Evolutionary conservation across 495 filamentous ascomycete genomes (phyloP), one percentile per base, ranked within the genome.

Genomic region (Pyrenula massariospora): DNA sequence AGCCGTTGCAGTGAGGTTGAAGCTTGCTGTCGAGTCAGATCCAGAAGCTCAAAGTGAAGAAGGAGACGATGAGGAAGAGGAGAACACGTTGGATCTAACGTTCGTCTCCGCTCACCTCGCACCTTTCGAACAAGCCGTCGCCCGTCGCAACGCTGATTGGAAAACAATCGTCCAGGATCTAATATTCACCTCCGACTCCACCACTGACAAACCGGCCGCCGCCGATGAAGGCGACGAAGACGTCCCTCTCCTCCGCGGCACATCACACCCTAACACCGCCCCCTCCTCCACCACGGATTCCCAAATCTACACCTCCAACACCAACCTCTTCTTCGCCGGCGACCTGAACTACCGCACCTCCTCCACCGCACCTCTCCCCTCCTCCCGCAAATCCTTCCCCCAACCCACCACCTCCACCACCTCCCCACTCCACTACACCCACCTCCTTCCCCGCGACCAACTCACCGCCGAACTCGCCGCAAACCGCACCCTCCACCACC

Each of bases 311-410:
- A 78, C 79, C 24, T 83, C 88, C 1, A 77, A 77, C 8, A 79
- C 83, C n/a, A 83, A 92, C 63, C 70, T 95, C 22, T 93, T 96
- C 67, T 63, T 98, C 25, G 83, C 85, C 0, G 93, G 93, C 52
- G 93, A 98, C 68, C 78, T 98, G 54, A 98, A 98, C 73, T 98
- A 98, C 71, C 87, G 93, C 60, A 91, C 91, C 11, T 77, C 79
- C 8, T 70, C 78, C 63, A 73, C 69, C 0, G 65, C 76, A 0
- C 93, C 93, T 0, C 59, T 65, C 0, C 68, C 75, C 1, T 62
- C 66, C 0, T 80, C 84, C 56, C 61, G 73, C 23, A 57, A 72
- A 3, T 68, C 72, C 0, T 94, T 84, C 60, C 80, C 86, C 3
- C 82, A 87, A 62, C 80, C 81, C 0, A 63, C 70, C 25, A 75